These are phyloP conservation scores for Lathyrus oleraceus DNA, from an alignment of 306 rosid species.

Conservation along the genomic window DNA sequence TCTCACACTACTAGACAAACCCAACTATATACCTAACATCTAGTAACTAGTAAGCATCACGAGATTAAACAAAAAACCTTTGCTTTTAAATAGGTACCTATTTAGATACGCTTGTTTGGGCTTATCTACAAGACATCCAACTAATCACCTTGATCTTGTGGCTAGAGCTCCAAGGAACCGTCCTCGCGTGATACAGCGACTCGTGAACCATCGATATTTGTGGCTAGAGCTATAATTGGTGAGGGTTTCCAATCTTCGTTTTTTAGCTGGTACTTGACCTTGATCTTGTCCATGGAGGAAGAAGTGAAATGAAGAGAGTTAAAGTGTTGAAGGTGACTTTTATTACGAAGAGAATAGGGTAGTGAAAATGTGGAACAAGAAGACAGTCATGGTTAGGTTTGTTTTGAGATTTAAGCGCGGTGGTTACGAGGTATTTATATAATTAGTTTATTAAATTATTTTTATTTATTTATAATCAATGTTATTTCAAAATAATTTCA, in stretches of 20 bases:
- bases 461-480: too few species aligned
- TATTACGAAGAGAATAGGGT: background rate
- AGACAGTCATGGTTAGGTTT: slow-evolving; percentile 23
- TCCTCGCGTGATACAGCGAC: slow-evolving; percentile 91
- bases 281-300: background rate
- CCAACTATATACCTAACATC: too few species aligned
- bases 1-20: too few species aligned
- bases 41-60: too few species aligned
- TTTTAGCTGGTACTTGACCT: slow-evolving; percentile 26
- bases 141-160: background rate
- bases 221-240: slow-evolving; percentile 73
- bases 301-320: background rate
- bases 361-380: background rate
- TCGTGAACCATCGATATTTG: slow-evolving; percentile 71
- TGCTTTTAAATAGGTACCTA: too few species aligned
- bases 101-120: background rate
- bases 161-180: slow-evolving; percentile 91
- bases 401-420: slow-evolving; percentile 25
- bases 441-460: background rate
- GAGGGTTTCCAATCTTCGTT: slow-evolving; percentile 80
- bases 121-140: background rate
- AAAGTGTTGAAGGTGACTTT: background rate
- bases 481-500: too few species aligned
- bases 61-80: too few species aligned
- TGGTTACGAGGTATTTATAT: background rate